A percentile compares a stretch with the other conserved stretches of the same genome.
phyloP scores from a whole-genome alignment of 2,329 filamentous ascomycete genomes.

The Ophiobolus disseminans region DNA sequence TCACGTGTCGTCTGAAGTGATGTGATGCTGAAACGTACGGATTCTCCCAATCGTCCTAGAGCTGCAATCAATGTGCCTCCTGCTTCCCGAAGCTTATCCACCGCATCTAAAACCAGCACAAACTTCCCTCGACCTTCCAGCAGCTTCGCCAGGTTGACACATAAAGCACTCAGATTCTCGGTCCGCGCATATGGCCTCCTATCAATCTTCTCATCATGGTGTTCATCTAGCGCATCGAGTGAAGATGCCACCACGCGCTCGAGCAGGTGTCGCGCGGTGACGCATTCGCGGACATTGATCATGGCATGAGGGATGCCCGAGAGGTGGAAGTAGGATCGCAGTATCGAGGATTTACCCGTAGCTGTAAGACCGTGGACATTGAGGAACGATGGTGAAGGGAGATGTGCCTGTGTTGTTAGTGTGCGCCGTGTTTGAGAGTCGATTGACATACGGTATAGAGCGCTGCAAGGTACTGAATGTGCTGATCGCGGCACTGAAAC shows the following conservation, averaged over 20 bases:
- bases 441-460: constrained; percentile 52
- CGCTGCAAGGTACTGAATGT: constrained; percentile 55
- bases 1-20: constrained; percentile 3
- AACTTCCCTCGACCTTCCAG: constrained; percentile 68
- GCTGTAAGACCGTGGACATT: constrained; percentile 85
- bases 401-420: constrained; percentile 59
- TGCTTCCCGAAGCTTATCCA: constrained; percentile 84
- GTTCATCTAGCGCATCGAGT: constrained; percentile 46
- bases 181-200: constrained; percentile 66
- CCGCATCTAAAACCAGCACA: constrained; percentile 83
- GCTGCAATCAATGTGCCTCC: constrained; percentile 80
- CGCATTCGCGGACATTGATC: constrained; percentile 75
- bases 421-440: background rate
- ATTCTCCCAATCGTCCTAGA: constrained; percentile 80
- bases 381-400: constrained; percentile 75
- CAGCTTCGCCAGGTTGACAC: constrained; percentile 73
- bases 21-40: constrained; percentile 64
- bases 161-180: constrained; percentile 80
- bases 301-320: constrained; percentile 64
- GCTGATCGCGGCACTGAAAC: constrained; percentile 55
- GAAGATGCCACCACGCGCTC: constrained; percentile 70
- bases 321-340: constrained; percentile 65
- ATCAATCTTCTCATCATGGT: constrained; percentile 51
- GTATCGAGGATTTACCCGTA: constrained; percentile 82
- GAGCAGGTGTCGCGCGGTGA: constrained; percentile 78